phyloP scores from a whole-genome alignment of 1,284 basidiomycete genomes.

The Trichosporon ovoides region DNA sequence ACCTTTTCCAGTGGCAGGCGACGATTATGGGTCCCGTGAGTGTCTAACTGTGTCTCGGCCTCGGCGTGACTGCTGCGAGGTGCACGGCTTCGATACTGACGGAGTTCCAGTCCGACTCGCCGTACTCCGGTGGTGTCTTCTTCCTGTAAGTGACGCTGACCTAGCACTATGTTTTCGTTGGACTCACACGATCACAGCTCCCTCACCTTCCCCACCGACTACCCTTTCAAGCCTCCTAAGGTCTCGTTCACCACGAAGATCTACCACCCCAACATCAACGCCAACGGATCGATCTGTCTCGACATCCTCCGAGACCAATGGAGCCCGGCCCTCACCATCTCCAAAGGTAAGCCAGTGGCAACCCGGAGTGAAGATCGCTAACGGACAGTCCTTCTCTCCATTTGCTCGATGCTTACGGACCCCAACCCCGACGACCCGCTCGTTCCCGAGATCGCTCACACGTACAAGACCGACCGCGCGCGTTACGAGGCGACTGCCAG shows the following conservation, averaged over 20 bases:
- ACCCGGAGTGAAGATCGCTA: not conserved
- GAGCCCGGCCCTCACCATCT: slow-evolving; percentile 97
- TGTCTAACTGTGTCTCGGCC: slow-evolving; percentile 22
- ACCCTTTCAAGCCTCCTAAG: slow-evolving; percentile 99
- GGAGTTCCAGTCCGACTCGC: slow-evolving; percentile 77
- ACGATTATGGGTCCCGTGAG: slow-evolving; percentile 95
- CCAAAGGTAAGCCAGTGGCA: slow-evolving; percentile 66
- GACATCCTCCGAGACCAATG: slow-evolving; percentile 97
- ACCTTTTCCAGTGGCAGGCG: slow-evolving; percentile 97
- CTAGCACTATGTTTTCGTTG: not conserved
- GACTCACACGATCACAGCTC: slow-evolving; percentile 27
- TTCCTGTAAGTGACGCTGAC: slow-evolving; percentile 60
- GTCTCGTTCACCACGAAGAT: slow-evolving; percentile 94
- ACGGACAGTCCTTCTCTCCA: slow-evolving; percentile 73
- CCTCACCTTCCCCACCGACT: slow-evolving; percentile 60
- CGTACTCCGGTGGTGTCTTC: slow-evolving; percentile 93
- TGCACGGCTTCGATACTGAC: slow-evolving; percentile 3
- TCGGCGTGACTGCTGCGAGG: not conserved
- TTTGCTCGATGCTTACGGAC: slow-evolving; percentile 95
- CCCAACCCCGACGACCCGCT: slow-evolving; percentile 93
- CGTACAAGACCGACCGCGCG: slow-evolving; percentile 92
- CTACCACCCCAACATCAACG: slow-evolving; percentile 60
- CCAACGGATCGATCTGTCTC: slow-evolving; percentile 88
- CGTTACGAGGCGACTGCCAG: slow-evolving; percentile 91
- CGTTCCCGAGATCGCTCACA: slow-evolving; percentile 56